These are phyloP conservation scores for Lophium mytilinum DNA, from an alignment of 495 filamentous ascomycete species.

Conservation along the genomic window DNA sequence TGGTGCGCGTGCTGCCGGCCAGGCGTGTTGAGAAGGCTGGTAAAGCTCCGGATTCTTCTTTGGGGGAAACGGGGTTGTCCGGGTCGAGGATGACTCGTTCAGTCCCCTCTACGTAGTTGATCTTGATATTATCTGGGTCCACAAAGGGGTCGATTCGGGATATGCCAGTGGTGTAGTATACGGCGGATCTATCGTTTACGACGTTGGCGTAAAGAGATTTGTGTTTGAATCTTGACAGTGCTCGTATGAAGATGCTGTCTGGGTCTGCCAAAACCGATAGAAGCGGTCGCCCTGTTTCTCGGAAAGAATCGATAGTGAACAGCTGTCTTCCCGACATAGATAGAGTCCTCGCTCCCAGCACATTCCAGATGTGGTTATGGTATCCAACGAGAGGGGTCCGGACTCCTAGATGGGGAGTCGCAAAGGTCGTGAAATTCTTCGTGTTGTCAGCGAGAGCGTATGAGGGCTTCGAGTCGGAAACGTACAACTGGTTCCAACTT, in stretches of 20 bases:
- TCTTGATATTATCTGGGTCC: slow-evolving; percentile 51
- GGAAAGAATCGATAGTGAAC: slow-evolving; percentile 78
- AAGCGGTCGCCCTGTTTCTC: slow-evolving; percentile 69
- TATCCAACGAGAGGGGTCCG: slow-evolving; percentile 63
- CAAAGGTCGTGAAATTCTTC: slow-evolving; percentile 89
- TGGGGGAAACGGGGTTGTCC: slow-evolving; percentile 48
- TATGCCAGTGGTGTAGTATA: slow-evolving; percentile 75
- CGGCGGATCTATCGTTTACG: slow-evolving; percentile 69
- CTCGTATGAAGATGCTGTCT: slow-evolving; percentile 76
- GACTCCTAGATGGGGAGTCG: slow-evolving; percentile 81
- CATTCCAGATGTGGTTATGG: slow-evolving; percentile 66
- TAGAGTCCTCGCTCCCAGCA: slow-evolving; percentile 65
- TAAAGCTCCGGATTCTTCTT: slow-evolving; percentile 28
- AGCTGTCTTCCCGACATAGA: slow-evolving; percentile 79
- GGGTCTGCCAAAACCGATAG: slow-evolving; percentile 76
- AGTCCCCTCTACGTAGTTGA: slow-evolving; percentile 69
- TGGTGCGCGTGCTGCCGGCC: slow-evolving; percentile 26
- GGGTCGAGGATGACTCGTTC: slow-evolving; percentile 69
- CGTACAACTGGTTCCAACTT: slow-evolving; percentile 66
- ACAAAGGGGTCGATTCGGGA: slow-evolving; percentile 65
- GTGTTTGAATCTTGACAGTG: slow-evolving; percentile 62
- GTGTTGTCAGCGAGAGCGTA: not conserved
- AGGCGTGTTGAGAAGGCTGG: slow-evolving; percentile 30
- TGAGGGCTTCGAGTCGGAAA: not conserved
- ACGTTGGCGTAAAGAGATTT: slow-evolving; percentile 76